These are phyloP conservation scores for Leccinum longicurvipes DNA, from an alignment of 768 basidiomycete genomes.

Conservation along the genomic window DNA sequence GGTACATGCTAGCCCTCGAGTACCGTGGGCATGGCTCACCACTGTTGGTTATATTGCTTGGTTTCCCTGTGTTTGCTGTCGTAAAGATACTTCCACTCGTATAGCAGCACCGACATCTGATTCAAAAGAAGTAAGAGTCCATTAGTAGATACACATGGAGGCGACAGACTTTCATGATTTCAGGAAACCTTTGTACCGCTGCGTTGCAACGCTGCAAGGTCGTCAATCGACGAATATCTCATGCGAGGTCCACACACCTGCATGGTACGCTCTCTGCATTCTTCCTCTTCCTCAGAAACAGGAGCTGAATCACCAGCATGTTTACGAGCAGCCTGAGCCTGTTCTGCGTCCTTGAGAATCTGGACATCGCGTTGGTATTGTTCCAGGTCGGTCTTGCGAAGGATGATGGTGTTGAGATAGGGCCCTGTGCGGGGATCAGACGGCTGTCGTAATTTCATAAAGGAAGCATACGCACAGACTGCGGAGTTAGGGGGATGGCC, in stretches of 20 bases:
- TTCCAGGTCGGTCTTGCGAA: slow-evolving; percentile 22
- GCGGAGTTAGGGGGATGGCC: not conserved
- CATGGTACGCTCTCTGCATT: not conserved
- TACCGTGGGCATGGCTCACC: slow-evolving; percentile 7
- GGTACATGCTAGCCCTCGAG: not conserved
- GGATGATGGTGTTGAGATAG: not conserved
- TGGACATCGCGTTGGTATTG: slow-evolving; percentile 1
- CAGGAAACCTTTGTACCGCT: slow-evolving; percentile 1
- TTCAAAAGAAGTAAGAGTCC: not conserved
- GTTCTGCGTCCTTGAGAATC: not conserved
- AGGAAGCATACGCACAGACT: slow-evolving; percentile 14
- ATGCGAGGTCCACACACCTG: not conserved
- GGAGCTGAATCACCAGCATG: not conserved
- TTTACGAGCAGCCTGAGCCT: not conserved
- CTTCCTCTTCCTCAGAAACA: not conserved
- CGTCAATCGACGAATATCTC: not conserved
- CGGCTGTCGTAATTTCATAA: not conserved
- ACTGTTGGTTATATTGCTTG: slow-evolving; percentile 10
- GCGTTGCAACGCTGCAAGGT: slow-evolving; percentile 3
- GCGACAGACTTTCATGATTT: slow-evolving; percentile 20
- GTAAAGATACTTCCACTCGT: slow-evolving; percentile 28
- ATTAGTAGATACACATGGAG: not conserved
- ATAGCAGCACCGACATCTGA: slow-evolving; percentile 25
- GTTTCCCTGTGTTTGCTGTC: not conserved
- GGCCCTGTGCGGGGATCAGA: slow-evolving; percentile 20